Percentiles rank a stretch among this genome's conserved stretches.
Conservation (phyloP, 2,329 filamentous ascomycete species). For the Sporothrix brunneoviolacea region DNA sequence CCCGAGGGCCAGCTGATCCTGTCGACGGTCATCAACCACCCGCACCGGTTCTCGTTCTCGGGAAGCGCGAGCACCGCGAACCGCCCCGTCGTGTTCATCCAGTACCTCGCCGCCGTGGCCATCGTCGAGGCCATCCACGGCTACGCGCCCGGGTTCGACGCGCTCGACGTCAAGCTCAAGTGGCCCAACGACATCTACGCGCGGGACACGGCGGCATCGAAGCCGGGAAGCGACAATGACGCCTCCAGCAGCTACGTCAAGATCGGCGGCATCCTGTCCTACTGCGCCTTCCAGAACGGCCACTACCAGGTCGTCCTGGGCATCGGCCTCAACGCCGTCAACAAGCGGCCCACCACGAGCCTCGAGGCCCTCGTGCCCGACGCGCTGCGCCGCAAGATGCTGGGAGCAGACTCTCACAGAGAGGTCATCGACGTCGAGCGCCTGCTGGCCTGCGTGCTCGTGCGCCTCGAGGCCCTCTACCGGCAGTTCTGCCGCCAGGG, state of each 20-base stretch:
- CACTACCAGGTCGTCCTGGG: conserved; percentile 82
- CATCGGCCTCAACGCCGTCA: conserved; percentile 79
- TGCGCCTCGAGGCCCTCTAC: conserved; percentile 72
- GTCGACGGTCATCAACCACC: conserved; percentile 80
- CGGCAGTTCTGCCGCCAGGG: conserved; percentile 65
- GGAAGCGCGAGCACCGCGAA: conserved; percentile 20
- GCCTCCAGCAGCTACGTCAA: conserved; percentile 58
- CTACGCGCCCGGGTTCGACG: conserved; percentile 70
- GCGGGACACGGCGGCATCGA: conserved; percentile 50
- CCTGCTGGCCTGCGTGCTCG: conserved; percentile 73
- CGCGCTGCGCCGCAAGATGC: conserved; percentile 26
- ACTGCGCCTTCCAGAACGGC: conserved; percentile 70
- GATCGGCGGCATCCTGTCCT: conserved; percentile 87
- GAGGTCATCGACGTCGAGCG: conserved; percentile 65
- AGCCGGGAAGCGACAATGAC: conserved; percentile 20
- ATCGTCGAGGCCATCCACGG: conserved; percentile 74
- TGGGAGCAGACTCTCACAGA: conserved; percentile 24
- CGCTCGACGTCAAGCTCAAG: conserved; percentile 78
- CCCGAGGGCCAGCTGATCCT: conserved; percentile 82
- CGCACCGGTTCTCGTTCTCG: conserved; percentile 63
- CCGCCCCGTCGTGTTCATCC: conserved; percentile 77
- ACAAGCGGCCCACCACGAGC: conserved; percentile 78
- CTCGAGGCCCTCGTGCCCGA: conserved; percentile 64
- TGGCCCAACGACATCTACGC: conserved; percentile 97
- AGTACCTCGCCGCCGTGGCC: conserved; percentile 86